Percentiles rank a stretch among this genome's conserved stretches.
These are phyloP conservation scores for Coniella lustricola DNA, from an alignment of 2,329 filamentous ascomycete genomes.

Conservation along the genomic window DNA sequence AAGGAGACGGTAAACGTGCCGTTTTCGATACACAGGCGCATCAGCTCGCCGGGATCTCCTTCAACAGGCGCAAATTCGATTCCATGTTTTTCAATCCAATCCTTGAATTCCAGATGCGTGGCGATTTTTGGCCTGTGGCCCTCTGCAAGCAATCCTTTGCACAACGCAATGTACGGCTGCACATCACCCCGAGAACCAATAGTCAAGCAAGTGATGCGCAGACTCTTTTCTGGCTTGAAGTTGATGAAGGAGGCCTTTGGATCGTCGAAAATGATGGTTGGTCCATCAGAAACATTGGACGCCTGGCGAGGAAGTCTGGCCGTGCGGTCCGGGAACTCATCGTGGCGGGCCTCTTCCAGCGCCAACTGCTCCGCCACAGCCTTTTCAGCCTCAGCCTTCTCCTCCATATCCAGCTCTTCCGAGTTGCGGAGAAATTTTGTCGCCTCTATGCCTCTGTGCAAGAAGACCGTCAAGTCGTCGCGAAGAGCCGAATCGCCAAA, in stretches of 20 bases:
- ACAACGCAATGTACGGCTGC: constrained; percentile 93
- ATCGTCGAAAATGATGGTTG: constrained; percentile 84
- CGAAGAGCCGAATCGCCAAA: constrained; percentile 70
- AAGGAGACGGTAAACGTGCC: constrained; percentile 96
- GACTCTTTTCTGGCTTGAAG: constrained; percentile 74
- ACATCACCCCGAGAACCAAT: constrained; percentile 95
- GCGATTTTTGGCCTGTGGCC: constrained; percentile 84
- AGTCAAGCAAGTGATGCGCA: constrained; percentile 86
- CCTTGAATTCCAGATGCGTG: constrained; percentile 83
- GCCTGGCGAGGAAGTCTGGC: constrained; percentile 40
- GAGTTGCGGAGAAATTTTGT: constrained; percentile 65
- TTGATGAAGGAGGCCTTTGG: constrained; percentile 80
- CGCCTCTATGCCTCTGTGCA: constrained; percentile 70
- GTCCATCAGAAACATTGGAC: constrained; percentile 47
- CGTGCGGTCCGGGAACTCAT: constrained; percentile 45
- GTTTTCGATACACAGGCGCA: constrained; percentile 93
- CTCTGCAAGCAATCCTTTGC: constrained; percentile 81
- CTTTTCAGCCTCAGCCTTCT: constrained; percentile 62
- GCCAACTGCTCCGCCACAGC: constrained; percentile 78
- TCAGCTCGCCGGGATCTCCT: constrained; percentile 87
- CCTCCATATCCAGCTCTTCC: constrained; percentile 57
- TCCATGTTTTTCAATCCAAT: constrained; percentile 85
- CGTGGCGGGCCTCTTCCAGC: constrained; percentile 64
- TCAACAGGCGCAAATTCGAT: constrained; percentile 87
- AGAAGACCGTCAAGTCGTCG: constrained; percentile 80